phyloP scores from a whole-genome alignment of 2,329 filamentous ascomycete species.

The Emmonsiellopsis sp. region DNA sequence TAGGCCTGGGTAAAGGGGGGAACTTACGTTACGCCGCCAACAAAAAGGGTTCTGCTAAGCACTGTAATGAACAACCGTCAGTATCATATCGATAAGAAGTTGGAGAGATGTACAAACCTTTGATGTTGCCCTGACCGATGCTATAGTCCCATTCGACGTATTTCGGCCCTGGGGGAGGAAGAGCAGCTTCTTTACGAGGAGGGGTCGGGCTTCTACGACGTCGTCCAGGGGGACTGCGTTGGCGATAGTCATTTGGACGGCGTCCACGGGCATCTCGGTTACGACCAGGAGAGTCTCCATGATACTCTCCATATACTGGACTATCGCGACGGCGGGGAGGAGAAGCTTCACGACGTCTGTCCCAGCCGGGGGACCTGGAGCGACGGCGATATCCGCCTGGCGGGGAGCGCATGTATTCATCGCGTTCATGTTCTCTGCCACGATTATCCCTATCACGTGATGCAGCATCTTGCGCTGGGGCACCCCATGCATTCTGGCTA shows the following conservation, averaged over 20 bases:
- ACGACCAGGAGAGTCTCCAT: constrained; percentile 57
- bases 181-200: constrained; percentile 31
- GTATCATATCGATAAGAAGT: background rate
- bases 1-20: background rate
- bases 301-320: constrained; percentile 64
- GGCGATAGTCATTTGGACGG: constrained; percentile 62
- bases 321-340: constrained; percentile 56
- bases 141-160: constrained; percentile 70
- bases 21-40: constrained; percentile 84
- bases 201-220: constrained; percentile 57
- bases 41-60: constrained; percentile 87
- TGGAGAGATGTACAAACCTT: constrained; percentile 39
- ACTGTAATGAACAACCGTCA: constrained; percentile 41
- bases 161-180: constrained; percentile 52
- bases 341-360: constrained; percentile 59
- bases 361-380: constrained; percentile 69
- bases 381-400: constrained; percentile 55
- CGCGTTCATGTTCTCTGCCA: background rate
- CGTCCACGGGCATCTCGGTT: constrained; percentile 44
- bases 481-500: constrained; percentile 13
- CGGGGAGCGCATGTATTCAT: constrained; percentile 54
- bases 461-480: constrained; percentile 20
- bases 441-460: constrained; percentile 32
- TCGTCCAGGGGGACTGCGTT: constrained; percentile 70
- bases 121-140: constrained; percentile 70